Base-by-base conservation (phyloP, 495 filamentous ascomycete genomes). In the Trichoderma virens region DNA sequence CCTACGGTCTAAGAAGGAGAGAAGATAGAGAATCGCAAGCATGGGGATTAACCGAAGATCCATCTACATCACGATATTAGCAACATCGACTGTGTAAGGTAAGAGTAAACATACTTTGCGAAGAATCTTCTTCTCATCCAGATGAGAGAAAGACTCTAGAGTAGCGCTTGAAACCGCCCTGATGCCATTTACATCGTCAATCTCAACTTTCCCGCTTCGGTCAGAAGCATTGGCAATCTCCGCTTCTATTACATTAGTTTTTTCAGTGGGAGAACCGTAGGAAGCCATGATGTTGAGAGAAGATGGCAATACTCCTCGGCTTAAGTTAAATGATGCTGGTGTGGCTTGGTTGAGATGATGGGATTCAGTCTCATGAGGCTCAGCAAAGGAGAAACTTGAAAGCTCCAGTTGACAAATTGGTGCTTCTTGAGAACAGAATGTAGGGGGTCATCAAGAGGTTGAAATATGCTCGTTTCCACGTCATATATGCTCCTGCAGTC, bases 21-120 rank as follows among this genome's bases (percentile, higher is more conserved):
- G 67, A 2, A 80, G 72, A 51, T 81, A 81, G 0, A 81, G 71
- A 16, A 78, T 41, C 0, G 86, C 80, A 7, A 91, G 78, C 69
- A 85, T 80, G 0, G 87, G 88, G 20, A 90, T 79, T 18, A 90
- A 76, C 27, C 84, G 84, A 0, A 78, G 45, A 62, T 83, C 81
- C 78, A 83, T 82, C 78, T 80, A 64, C 27, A 54, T 5, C 38
- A 41, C 38, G 14, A 16, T 0, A 18, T 41, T 11, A 41, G 38
- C 5, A 41, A 14, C 11, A 16, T 41, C 1, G 6, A 41, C 11
- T 41, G 6, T 18, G 38, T 16, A 18, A 41, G 0, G 38, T 8
- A 4, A 18, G 38, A 41, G 38, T 18, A 41, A 41, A 18, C 38
- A 18, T 41, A 76, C 77, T 72, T 82, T 82, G 66, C 77, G 70